Percentiles rank a stretch among this genome's conserved stretches.
These are phyloP conservation scores for Kokia cookei DNA, from an alignment of 441 rosid species.

Conservation along the genomic window DNA sequence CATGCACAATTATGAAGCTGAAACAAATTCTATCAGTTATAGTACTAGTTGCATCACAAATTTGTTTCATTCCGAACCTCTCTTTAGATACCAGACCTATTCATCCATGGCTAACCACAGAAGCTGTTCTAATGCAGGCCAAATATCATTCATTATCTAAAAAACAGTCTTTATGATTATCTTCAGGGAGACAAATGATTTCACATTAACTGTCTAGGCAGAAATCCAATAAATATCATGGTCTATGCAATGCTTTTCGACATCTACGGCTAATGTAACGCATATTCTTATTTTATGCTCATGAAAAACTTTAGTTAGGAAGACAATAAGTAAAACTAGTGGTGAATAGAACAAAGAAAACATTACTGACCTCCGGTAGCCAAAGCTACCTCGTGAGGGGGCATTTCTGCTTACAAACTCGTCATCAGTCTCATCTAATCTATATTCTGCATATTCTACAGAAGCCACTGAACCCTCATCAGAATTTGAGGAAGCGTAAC, in stretches of 20 bases:
- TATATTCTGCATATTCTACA: constrained; percentile 63
- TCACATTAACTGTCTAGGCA: no score
- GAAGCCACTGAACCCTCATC: constrained; percentile 92
- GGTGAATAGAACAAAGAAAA: constrained; percentile 7
- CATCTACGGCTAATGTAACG: not conserved
- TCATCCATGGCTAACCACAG: not conserved
- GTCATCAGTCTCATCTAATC: constrained; percentile 82
- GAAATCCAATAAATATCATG: no score
- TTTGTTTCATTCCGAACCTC: not conserved
- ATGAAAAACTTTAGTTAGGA: not conserved
- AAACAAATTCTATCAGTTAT: not conserved
- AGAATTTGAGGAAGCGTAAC: constrained; percentile 72
- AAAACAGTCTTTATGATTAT: not conserved
- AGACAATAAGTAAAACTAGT: not conserved
- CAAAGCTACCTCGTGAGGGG: constrained; percentile 50
- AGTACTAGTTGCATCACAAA: not conserved
- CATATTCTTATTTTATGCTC: not conserved
- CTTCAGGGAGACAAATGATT: no score
- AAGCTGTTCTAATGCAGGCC: not conserved
- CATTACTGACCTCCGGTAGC: constrained; percentile 65
- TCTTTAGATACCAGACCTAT: not conserved
- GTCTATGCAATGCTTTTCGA: no score
- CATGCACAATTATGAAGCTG: not conserved
- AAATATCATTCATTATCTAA: not conserved
- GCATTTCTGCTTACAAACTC: constrained; percentile 53